Evolutionary conservation across 163 green algal species (phyloP).

Genomic region (Scenedesmus sp.): DNA sequence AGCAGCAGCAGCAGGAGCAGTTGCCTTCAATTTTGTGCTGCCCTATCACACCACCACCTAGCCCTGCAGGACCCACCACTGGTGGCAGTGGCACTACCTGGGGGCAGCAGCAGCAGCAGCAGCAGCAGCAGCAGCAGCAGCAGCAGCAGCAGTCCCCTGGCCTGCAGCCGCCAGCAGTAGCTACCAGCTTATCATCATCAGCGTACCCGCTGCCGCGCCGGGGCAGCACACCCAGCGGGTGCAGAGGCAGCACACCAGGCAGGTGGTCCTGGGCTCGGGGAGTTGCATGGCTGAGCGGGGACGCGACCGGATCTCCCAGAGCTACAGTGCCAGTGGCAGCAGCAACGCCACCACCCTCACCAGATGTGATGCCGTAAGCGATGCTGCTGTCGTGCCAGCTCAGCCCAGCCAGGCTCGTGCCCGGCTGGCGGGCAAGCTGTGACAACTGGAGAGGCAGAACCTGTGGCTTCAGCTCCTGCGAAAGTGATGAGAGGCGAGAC

Average conservation of each 20-base stretch:
- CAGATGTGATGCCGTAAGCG: not conserved
- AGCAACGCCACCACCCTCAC: not conserved
- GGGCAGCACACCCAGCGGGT: not conserved
- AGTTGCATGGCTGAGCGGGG: not conserved
- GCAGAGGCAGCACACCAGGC: not conserved
- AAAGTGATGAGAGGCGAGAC: too few relatives aligned
- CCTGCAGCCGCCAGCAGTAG: conserved; percentile 12
- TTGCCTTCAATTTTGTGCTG: not conserved
- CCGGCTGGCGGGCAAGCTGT: too few relatives aligned
- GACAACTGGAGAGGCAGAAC: too few relatives aligned
- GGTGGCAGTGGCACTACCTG: too few relatives aligned
- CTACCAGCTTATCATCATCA: not conserved
- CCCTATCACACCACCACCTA: conserved; percentile 3
- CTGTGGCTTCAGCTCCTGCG: too few relatives aligned
- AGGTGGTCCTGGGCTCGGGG: not conserved
- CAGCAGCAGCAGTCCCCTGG: not conserved
- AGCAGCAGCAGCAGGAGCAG: not conserved
- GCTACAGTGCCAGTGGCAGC: not conserved
- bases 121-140: conserved; percentile 31
- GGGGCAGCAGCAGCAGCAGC: conserved; percentile 45
- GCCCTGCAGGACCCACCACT: not conserved
- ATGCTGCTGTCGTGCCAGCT: not conserved
- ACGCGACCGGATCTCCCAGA: not conserved
- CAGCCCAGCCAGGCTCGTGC: too few relatives aligned
- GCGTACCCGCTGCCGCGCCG: not conserved